phyloP scores from a whole-genome alignment of 257 asterid species.

The Solanum lignicaule region DNA sequence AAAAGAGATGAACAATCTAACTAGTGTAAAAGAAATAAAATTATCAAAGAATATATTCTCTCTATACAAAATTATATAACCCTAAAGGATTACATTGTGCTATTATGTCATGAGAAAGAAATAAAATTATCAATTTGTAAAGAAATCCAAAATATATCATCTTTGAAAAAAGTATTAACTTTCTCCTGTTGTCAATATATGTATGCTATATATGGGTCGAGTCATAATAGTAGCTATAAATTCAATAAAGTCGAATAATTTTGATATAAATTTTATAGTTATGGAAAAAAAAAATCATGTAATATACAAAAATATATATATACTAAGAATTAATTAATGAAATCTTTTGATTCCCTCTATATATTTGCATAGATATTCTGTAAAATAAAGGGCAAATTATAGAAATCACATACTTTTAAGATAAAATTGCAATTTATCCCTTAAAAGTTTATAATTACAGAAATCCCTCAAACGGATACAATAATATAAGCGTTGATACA shows the following conservation, averaged over 20 bases:
- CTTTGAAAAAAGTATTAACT: neutral
- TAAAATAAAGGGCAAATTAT: neutral
- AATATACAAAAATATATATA: neutral
- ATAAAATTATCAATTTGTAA: neutral
- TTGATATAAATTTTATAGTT: neutral
- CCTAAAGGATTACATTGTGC: too few species aligned
- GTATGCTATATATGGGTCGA: neutral
- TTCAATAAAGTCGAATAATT: too few species aligned
- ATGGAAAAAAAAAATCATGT: neutral
- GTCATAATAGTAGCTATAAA: neutral
- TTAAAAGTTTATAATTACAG: too few species aligned
- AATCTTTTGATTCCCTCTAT: neutral
- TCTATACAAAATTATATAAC: too few species aligned
- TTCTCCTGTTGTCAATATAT: neutral
- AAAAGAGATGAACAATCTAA: neutral
- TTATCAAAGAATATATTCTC: neutral
- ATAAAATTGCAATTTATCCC: too few species aligned
- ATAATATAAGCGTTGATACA: too few species aligned
- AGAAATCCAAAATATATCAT: neutral
- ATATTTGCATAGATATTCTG: neutral
- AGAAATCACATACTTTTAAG: too few species aligned
- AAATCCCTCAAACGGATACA: too few species aligned
- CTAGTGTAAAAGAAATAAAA: neutral
- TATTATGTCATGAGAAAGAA: neutral
- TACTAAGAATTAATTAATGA: neutral